Evolutionary conservation across 176 grass and related monocot genomes (phyloP), one percentile per base, ranked within the genome.

Genomic region (Oryza australiensis): DNA sequence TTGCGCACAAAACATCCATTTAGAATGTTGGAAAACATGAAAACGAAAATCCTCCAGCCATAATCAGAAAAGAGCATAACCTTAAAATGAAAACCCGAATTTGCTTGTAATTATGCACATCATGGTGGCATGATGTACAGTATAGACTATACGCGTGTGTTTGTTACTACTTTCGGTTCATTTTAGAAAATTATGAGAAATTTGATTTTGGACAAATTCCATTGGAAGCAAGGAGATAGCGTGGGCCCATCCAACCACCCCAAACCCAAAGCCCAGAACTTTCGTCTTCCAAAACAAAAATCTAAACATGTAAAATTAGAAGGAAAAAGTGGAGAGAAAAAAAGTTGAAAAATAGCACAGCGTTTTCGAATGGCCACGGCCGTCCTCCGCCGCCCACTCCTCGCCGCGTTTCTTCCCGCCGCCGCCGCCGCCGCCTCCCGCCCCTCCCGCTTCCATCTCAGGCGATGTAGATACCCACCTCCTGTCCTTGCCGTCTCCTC

Each of bases 311-410:
- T 55, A 55, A 57, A 24, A 55, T 2, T 3, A 59, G 23, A 12
- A 5, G 3, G 1, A 12, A 42, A 51, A 5, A 0, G 32, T 1
- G 1, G 0, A 2, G 0, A 9, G 2, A 14, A 38, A 70, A 13
- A 22, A 3, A 71, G 33, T 8, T 18, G 0, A 33, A 62, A 9
- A 13, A 23, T 9, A 16, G 4, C 30, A 23, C 3, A 32, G 12
- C 53, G 63, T 35, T 77, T 69, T 55, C 53, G 48, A 80, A 97
- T 97, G 90, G 92, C 92, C 64, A 84, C 87, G 42, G 73, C 80
- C 66, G 77, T 87, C 48, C 71, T 92, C 89, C 81, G 69, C 37
- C 75, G 46, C 64, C 66, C 84, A 26, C 38, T 59, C 24, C 59
- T 78, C 62, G 70, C 66, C 32, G 64, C 77, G 57, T 73, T 68